Evolutionary conservation across 176 grass and related monocot species (phyloP).

Genomic region (Avena eriantha): DNA sequence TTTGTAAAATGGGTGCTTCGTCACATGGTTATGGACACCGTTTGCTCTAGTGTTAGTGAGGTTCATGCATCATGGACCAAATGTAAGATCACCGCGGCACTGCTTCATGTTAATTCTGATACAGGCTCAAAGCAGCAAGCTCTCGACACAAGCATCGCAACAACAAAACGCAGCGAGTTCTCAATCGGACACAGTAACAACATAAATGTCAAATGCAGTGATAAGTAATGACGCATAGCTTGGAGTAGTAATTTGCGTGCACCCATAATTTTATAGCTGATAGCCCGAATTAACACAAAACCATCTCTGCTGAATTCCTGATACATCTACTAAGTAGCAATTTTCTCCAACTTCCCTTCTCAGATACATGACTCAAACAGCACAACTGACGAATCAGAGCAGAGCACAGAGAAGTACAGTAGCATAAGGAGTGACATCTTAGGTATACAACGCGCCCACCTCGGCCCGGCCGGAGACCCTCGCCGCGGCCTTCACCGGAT

Average conservation of each 20-base stretch:
- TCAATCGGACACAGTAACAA: not conserved
- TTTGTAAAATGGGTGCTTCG: too few relatives aligned
- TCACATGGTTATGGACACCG: too few relatives aligned
- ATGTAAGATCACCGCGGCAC: not conserved
- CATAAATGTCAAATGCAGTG: not conserved
- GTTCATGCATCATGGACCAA: not conserved
- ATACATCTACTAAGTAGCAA: not conserved
- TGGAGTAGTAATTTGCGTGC: not conserved
- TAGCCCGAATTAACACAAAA: not conserved
- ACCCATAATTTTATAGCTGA: not conserved
- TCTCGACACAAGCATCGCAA: not conserved
- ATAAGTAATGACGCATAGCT: not conserved
- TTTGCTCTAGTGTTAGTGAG: too few relatives aligned
- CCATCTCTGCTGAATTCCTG: not conserved
- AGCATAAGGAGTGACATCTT: not conserved
- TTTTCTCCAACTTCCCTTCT: not conserved
- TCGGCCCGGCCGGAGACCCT: slow-evolving; percentile 49
- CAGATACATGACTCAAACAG: not conserved
- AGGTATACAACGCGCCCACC: slow-evolving; percentile 74
- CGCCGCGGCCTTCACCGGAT: slow-evolving; percentile 35
- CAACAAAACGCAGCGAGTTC: not conserved
- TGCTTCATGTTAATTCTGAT: not conserved
- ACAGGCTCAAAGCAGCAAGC: not conserved
- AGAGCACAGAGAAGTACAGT: not conserved
- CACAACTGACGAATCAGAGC: not conserved